A percentile compares a stretch with the other conserved stretches of the same genome.
These are phyloP conservation scores for Linnemannia zychae DNA, from an alignment of 192 early-diverging fungal species.

Conservation along the genomic window DNA sequence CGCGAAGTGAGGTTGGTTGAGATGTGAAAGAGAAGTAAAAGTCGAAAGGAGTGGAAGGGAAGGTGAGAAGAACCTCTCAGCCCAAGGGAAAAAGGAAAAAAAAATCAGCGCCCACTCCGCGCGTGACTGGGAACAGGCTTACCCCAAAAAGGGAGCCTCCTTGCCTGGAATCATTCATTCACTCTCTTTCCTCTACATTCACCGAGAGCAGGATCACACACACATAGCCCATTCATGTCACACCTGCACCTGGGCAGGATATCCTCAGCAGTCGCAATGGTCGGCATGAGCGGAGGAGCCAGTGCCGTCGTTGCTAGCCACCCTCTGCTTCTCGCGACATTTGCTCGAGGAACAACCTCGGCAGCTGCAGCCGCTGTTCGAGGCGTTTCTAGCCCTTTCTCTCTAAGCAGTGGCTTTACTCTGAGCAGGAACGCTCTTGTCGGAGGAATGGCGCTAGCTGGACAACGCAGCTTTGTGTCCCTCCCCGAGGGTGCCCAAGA, in stretches of 20 bases:
- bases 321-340: slow-evolving; percentile 19
- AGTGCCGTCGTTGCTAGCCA: neutral
- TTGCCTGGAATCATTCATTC: neutral
- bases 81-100: too few species aligned
- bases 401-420: neutral
- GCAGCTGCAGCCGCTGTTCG: neutral
- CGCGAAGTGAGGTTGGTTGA: slow-evolving; percentile 26
- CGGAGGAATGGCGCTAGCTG: slow-evolving; percentile 33
- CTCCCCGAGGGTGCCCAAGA: slow-evolving; percentile 40
- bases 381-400: slow-evolving; percentile 4
- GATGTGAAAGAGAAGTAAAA: neutral
- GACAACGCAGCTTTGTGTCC: slow-evolving; percentile 23
- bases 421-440: slow-evolving; percentile 25
- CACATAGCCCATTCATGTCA: slow-evolving; percentile 14
- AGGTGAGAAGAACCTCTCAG: neutral
- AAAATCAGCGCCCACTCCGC: too few species aligned
- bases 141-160: slow-evolving; percentile 1
- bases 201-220: neutral
- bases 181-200: slow-evolving; percentile 6
- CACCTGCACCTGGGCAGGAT: slow-evolving; percentile 45
- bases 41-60: neutral
- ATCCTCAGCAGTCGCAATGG: slow-evolving; percentile 15
- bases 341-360: neutral
- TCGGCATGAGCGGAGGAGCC: slow-evolving; percentile 24
- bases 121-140: neutral